Percentiles rank a stretch among this genome's conserved stretches.
These are phyloP conservation scores for Acephala macrosclerotiorum DNA, from an alignment of 2,329 filamentous ascomycete species.

Conservation along the genomic window DNA sequence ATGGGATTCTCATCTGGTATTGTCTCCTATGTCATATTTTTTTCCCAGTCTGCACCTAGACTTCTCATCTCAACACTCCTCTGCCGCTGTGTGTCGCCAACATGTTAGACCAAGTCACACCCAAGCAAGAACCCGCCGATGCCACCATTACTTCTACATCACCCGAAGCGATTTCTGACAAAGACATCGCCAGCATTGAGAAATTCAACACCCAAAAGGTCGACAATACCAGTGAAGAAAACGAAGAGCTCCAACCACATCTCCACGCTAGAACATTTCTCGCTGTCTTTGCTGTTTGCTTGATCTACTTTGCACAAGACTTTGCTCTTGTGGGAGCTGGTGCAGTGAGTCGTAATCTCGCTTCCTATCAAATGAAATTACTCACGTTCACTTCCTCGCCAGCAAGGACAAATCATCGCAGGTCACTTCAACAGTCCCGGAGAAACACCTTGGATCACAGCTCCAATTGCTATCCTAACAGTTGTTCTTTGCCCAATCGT, in stretches of 20 bases:
- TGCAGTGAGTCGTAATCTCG: constrained; percentile 11
- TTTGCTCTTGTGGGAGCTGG: constrained; percentile 45
- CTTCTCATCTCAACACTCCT: background rate
- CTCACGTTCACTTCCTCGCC: background rate
- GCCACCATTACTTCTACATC: background rate
- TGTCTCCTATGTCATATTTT: background rate
- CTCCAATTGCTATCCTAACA: constrained; percentile 48
- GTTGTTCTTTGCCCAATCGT: constrained; percentile 49
- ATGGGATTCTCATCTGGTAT: background rate
- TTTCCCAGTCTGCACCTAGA: background rate
- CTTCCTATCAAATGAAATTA: background rate
- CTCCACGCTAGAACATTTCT: constrained; percentile 46
- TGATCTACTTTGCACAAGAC: constrained; percentile 48
- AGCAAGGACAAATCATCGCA: constrained; percentile 14
- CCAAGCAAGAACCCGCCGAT: background rate
- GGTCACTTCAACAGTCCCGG: background rate
- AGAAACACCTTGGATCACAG: constrained; percentile 44
- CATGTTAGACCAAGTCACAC: background rate
- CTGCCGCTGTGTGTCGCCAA: background rate
- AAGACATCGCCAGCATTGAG: background rate
- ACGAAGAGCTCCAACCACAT: constrained; percentile 31
- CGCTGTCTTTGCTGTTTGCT: constrained; percentile 45
- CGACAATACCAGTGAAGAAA: background rate
- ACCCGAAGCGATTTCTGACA: background rate
- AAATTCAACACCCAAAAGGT: background rate